A percentile compares a stretch with the other conserved stretches of the same genome.
These are phyloP conservation scores for Inga laurina DNA, from an alignment of 306 rosid species.

Conservation along the genomic window DNA sequence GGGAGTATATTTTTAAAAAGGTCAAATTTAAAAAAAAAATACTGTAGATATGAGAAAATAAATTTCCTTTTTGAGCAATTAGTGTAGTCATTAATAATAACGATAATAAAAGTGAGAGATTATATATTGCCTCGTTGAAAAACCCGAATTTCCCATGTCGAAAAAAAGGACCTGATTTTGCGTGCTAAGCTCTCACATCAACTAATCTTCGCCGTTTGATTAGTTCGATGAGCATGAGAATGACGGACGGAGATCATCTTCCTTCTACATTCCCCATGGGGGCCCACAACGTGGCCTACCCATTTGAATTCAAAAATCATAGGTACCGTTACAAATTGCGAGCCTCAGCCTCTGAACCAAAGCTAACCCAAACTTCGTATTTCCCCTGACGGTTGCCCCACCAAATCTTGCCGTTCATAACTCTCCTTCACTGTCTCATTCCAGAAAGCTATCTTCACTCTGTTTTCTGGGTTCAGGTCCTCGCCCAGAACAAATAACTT, in stretches of 20 bases:
- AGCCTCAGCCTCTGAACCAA: slow-evolving; percentile 18
- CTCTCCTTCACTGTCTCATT: slow-evolving; percentile 19
- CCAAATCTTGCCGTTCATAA: slow-evolving; percentile 8
- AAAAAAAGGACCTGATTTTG: not conserved
- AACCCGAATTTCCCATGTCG: not conserved
- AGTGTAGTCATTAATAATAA: no score
- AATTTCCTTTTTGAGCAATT: no score
- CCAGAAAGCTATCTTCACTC: not conserved
- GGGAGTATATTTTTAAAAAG: no score
- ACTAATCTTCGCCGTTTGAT: not conserved
- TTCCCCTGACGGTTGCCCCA: not conserved
- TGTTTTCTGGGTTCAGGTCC: slow-evolving; percentile 28
- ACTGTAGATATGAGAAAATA: no score
- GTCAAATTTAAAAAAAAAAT: no score
- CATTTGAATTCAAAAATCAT: slow-evolving; percentile 57
- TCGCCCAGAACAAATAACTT: slow-evolving; percentile 3
- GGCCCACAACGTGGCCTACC: slow-evolving; percentile 35
- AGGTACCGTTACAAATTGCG: slow-evolving; percentile 49
- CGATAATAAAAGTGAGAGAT: no score
- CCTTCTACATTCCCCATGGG: not conserved
- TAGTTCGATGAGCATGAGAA: not conserved
- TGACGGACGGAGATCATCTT: slow-evolving; percentile 3
- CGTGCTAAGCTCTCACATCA: not conserved
- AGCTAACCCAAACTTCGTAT: not conserved
- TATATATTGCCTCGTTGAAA: no score